phyloP scores from a whole-genome alignment of 495 filamentous ascomycete species.

The Margaritispora aquatica region DNA sequence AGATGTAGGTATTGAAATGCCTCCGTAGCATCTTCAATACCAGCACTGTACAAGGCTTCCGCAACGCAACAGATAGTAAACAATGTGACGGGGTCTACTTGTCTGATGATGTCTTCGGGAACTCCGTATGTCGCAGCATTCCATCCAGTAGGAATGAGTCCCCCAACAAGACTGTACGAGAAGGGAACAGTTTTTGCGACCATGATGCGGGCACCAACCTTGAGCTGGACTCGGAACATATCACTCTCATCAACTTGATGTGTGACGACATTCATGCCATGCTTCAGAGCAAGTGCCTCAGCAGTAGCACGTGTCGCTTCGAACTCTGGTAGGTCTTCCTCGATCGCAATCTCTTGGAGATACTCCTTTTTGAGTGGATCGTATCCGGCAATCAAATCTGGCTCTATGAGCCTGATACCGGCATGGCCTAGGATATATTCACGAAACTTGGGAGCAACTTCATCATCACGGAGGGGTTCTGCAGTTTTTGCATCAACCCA shows the following conservation, averaged over 20 bases:
- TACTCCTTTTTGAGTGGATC: conserved; percentile 96
- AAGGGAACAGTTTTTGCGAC: conserved; percentile 93
- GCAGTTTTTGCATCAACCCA: conserved; percentile 94
- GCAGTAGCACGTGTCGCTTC: conserved; percentile 63
- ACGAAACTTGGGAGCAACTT: conserved; percentile 89
- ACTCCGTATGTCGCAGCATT: conserved; percentile 88
- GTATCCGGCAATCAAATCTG: conserved; percentile 62
- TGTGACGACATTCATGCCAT: conserved; percentile 91
- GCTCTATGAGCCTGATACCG: conserved; percentile 67
- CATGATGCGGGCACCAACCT: conserved; percentile 83
- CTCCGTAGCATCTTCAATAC: conserved; percentile 96
- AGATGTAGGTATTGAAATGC: conserved; percentile 98
- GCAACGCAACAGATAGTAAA: conserved; percentile 86
- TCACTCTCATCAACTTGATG: conserved; percentile 73
- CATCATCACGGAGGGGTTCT: conserved; percentile 92
- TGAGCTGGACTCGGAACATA: conserved; percentile 81
- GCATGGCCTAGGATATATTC: conserved; percentile 90
- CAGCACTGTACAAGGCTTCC: conserved; percentile 79
- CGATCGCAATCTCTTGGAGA: conserved; percentile 88
- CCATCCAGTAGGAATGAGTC: conserved; percentile 94
- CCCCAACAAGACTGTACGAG: conserved; percentile 89
- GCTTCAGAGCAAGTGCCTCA: conserved; percentile 92
- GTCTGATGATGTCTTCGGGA: conserved; percentile 89
- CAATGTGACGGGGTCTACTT: conserved; percentile 91
- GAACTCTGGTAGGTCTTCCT: conserved; percentile 92